phyloP scores from a whole-genome alignment of 164 flowering plant genomes.

The Euptelea pleiosperma region DNA sequence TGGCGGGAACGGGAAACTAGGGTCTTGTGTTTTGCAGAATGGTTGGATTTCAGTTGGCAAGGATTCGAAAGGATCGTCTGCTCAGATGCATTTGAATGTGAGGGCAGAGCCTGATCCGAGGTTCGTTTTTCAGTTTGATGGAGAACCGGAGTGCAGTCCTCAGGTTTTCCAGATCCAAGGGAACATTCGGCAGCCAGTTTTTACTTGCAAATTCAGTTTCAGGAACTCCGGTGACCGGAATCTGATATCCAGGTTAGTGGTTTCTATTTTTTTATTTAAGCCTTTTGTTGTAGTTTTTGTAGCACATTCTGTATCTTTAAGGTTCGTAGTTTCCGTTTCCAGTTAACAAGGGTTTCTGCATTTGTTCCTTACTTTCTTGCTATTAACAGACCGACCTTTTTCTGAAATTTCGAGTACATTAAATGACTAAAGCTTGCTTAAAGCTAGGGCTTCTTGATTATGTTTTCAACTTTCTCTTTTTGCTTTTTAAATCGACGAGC shows the following conservation, averaged over 20 bases:
- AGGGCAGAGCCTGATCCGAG: constrained; percentile 90
- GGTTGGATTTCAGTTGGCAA: constrained; percentile 77
- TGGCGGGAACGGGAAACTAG: constrained; percentile 49
- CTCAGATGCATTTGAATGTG: constrained; percentile 68
- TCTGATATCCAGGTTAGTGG: constrained; percentile 53
- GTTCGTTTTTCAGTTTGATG: constrained; percentile 89
- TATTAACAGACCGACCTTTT: too few relatives aligned
- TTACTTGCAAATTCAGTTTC: constrained; percentile 88
- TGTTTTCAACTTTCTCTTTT: not conserved
- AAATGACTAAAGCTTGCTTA: too few relatives aligned
- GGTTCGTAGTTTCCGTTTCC: not conserved
- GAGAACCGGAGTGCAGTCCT: constrained; percentile 91
- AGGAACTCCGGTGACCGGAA: constrained; percentile 49
- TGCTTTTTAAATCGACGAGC: not conserved
- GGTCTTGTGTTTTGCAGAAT: constrained; percentile 49
- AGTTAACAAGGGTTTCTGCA: too few relatives aligned
- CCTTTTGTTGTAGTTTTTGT: not conserved
- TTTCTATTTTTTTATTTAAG: not conserved
- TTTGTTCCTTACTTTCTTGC: too few relatives aligned
- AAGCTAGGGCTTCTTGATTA: too few relatives aligned
- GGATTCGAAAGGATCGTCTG: constrained; percentile 32
- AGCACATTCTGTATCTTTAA: not conserved
- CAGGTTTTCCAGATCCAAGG: constrained; percentile 88
- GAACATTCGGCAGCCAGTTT: constrained; percentile 76
- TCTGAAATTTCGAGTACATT: too few relatives aligned